Conservation (phyloP, 1,284 basidiomycete genomes). For the Tremellales sp. region DNA sequence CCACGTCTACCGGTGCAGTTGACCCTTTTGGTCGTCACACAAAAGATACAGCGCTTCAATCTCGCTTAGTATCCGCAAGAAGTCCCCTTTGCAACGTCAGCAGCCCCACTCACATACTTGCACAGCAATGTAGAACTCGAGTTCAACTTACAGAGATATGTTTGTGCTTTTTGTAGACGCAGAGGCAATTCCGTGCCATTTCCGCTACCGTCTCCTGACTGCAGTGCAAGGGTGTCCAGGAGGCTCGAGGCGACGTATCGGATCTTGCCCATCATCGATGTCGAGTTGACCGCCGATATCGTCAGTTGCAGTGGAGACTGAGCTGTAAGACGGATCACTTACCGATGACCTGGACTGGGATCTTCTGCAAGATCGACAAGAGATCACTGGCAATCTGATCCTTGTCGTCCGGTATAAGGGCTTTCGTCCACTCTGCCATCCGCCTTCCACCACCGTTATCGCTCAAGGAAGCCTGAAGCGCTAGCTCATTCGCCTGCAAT, state of each 20-base stretch:
- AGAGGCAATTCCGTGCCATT: neutral
- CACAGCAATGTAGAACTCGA: constrained; percentile 5
- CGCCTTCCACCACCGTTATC: constrained; percentile 1
- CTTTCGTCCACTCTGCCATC: constrained; percentile 9
- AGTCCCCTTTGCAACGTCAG: constrained; percentile 62
- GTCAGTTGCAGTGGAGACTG: neutral
- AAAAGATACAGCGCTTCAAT: constrained; percentile 57
- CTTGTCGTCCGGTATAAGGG: constrained; percentile 17
- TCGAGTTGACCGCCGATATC: constrained; percentile 67
- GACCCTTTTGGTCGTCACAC: constrained; percentile 26
- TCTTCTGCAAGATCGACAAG: constrained; percentile 76
- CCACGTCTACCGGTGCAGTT: neutral
- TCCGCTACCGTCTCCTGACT: neutral
- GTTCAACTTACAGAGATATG: constrained; percentile 55
- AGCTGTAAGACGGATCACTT: constrained; percentile 6
- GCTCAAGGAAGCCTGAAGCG: neutral
- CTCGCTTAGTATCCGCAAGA: constrained; percentile 78
- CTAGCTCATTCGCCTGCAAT: constrained; percentile 48
- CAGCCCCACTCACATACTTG: constrained; percentile 4
- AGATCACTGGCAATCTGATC: constrained; percentile 54
- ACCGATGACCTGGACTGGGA: constrained; percentile 80
- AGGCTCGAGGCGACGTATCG: constrained; percentile 82
- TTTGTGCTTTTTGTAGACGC: constrained; percentile 61
- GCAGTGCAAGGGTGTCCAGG: constrained; percentile 63
- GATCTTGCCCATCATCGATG: constrained; percentile 70